These are phyloP conservation scores for Aspergillus quadrilineatus DNA, from an alignment of 2,329 filamentous ascomycete species.

Conservation along the genomic window DNA sequence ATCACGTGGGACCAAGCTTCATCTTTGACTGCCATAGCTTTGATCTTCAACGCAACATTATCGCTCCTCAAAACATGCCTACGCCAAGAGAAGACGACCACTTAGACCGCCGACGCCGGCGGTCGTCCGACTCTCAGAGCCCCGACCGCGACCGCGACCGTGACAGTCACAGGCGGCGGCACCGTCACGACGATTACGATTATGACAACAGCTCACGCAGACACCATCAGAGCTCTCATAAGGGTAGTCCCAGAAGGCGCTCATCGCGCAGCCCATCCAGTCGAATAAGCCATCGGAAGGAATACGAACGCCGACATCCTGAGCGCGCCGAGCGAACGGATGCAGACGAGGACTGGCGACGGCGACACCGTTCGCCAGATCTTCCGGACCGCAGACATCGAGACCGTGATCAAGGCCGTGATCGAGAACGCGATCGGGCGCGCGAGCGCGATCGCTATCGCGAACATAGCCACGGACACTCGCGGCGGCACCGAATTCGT, in stretches of 20 bases:
- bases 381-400: slow-evolving; percentile 29
- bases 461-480: slow-evolving; percentile 23
- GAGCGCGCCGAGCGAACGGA: slow-evolving; percentile 27
- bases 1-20: slow-evolving; percentile 7
- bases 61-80: slow-evolving; percentile 24
- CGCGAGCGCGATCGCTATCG: neutral
- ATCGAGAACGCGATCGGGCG: neutral
- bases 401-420: slow-evolving; percentile 11
- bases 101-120: slow-evolving; percentile 23
- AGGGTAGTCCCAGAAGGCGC: slow-evolving; percentile 24
- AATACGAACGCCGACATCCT: slow-evolving; percentile 23
- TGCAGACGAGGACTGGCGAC: slow-evolving; percentile 29
- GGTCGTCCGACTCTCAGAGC: slow-evolving; percentile 19
- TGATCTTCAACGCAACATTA: neutral
- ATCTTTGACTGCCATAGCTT: neutral
- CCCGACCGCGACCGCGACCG: slow-evolving; percentile 22
- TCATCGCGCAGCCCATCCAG: slow-evolving; percentile 30
- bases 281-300: slow-evolving; percentile 21
- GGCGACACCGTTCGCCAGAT: slow-evolving; percentile 28
- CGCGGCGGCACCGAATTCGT: slow-evolving; percentile 24
- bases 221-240: slow-evolving; percentile 29
- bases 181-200: slow-evolving; percentile 21
- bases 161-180: slow-evolving; percentile 21
- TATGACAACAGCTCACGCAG: slow-evolving; percentile 26
- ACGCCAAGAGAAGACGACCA: slow-evolving; percentile 20